phyloP scores from a whole-genome alignment of 148 eudicot species.

The Chenopodium quinoa region DNA sequence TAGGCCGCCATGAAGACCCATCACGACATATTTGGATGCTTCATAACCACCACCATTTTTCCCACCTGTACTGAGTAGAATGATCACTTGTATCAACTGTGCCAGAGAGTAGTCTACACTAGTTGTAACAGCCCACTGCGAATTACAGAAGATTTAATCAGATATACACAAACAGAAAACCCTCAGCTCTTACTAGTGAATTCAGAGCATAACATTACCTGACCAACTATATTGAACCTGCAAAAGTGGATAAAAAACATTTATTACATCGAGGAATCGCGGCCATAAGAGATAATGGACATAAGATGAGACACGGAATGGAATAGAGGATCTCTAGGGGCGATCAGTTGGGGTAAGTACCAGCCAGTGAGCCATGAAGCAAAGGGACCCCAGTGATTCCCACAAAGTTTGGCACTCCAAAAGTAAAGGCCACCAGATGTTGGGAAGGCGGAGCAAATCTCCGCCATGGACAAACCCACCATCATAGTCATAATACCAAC shows the following conservation, averaged over 20 bases:
- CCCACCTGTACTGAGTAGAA: constrained; percentile 92
- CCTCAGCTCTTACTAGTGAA: no score
- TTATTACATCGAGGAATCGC: no score
- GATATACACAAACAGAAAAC: not conserved
- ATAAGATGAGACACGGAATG: not conserved
- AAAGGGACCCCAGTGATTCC: constrained; percentile 51
- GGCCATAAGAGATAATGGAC: no score
- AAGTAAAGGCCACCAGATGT: constrained; percentile 74
- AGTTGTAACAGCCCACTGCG: constrained; percentile 98
- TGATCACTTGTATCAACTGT: constrained; percentile 79
- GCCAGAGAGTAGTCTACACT: constrained; percentile 91
- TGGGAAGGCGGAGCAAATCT: constrained; percentile 80
- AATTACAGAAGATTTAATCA: constrained; percentile 19
- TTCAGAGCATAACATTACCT: constrained; percentile 50
- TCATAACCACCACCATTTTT: constrained; percentile 89
- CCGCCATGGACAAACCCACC: constrained; percentile 73
- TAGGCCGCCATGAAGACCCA: constrained; percentile 70
- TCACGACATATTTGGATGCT: constrained; percentile 80
- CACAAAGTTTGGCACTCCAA: constrained; percentile 71
- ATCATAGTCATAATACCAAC: constrained; percentile 51
- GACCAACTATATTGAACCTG: constrained; percentile 99
- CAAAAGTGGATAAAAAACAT: constrained; percentile 26
- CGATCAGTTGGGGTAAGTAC: no score
- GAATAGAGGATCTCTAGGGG: no score
- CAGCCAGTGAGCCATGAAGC: constrained; percentile 88